A percentile compares a stretch with the other conserved stretches of the same genome.
These are phyloP conservation scores for Neopestalotiopsis clavispora DNA, from an alignment of 2,329 filamentous ascomycete genomes.

Conservation along the genomic window DNA sequence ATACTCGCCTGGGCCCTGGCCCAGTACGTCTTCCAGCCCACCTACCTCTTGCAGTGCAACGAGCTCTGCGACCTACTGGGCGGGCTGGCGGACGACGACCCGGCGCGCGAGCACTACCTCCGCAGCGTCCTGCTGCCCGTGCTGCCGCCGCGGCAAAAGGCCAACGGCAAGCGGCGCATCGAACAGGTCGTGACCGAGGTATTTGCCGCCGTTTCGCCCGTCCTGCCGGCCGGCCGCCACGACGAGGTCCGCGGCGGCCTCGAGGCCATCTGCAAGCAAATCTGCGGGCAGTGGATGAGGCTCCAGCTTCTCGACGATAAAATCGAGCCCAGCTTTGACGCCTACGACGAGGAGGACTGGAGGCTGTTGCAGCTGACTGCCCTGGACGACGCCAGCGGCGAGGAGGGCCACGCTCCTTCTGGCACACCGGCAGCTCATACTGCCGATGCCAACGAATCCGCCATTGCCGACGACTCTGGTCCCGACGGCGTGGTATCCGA, in stretches of 20 bases:
- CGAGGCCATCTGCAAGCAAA: slow-evolving; percentile 32
- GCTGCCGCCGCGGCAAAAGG: slow-evolving; percentile 35
- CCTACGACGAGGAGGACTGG: slow-evolving; percentile 17
- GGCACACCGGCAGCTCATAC: background rate
- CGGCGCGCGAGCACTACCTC: slow-evolving; percentile 35
- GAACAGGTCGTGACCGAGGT: slow-evolving; percentile 40
- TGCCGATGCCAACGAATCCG: background rate
- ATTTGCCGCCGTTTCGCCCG: slow-evolving; percentile 38
- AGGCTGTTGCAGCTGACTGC: background rate
- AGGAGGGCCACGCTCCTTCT: too few species aligned
- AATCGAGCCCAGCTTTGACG: slow-evolving; percentile 36
- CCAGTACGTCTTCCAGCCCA: slow-evolving; percentile 39
- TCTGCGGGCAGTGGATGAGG: slow-evolving; percentile 37
- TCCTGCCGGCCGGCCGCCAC: slow-evolving; percentile 36
- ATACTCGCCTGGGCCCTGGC: slow-evolving; percentile 38
- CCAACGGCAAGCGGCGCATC: slow-evolving; percentile 32
- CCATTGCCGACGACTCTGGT: slow-evolving; percentile 7
- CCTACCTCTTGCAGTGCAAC: slow-evolving; percentile 37
- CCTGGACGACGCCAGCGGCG: too few species aligned
- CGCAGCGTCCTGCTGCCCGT: slow-evolving; percentile 36
- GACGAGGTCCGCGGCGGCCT: slow-evolving; percentile 36
- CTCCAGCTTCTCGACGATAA: slow-evolving; percentile 38
- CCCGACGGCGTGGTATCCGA: background rate
- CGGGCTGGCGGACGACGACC: slow-evolving; percentile 34
- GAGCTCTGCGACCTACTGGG: slow-evolving; percentile 37